Conservation (phyloP, 495 filamentous ascomycete species). For the Trichocladium antarcticum region DNA sequence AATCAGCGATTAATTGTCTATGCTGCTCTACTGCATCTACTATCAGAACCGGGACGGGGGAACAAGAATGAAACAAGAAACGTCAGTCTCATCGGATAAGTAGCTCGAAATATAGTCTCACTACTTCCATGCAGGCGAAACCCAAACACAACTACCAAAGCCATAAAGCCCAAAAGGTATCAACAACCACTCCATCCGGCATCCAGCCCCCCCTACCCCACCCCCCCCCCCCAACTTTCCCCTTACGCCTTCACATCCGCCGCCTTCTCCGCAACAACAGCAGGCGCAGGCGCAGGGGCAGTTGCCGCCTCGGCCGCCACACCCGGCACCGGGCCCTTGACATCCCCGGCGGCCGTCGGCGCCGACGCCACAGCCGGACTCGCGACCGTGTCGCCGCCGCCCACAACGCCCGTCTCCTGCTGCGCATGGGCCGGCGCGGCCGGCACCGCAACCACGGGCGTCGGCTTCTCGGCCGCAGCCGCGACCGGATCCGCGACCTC, state of each 20-base stretch:
- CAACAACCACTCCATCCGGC: too few relatives aligned
- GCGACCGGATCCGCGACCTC: neutral
- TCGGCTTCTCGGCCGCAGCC: conserved; percentile 11
- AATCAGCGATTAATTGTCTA: too few relatives aligned
- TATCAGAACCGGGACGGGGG: too few relatives aligned
- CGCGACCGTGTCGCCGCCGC: conserved; percentile 25
- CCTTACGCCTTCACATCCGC: conserved; percentile 11
- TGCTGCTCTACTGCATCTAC: too few relatives aligned
- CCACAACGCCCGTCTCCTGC: conserved; percentile 33
- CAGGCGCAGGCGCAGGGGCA: neutral
- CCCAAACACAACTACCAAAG: too few relatives aligned
- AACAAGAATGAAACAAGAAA: too few relatives aligned
- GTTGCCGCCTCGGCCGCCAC: neutral
- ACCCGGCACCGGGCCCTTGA: neutral
- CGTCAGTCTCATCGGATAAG: too few relatives aligned
- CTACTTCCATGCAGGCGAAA: too few relatives aligned
- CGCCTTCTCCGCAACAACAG: conserved; percentile 4
- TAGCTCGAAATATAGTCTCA: too few relatives aligned
- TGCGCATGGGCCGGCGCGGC: conserved; percentile 23
- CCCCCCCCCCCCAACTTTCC: neutral
- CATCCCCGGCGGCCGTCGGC: neutral
- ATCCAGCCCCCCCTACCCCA: too few relatives aligned
- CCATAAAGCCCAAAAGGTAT: too few relatives aligned
- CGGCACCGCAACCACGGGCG: conserved; percentile 11
- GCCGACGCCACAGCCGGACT: conserved; percentile 18